These are phyloP conservation scores for Prunus salicina DNA, from an alignment of 306 rosid species.

Conservation along the genomic window DNA sequence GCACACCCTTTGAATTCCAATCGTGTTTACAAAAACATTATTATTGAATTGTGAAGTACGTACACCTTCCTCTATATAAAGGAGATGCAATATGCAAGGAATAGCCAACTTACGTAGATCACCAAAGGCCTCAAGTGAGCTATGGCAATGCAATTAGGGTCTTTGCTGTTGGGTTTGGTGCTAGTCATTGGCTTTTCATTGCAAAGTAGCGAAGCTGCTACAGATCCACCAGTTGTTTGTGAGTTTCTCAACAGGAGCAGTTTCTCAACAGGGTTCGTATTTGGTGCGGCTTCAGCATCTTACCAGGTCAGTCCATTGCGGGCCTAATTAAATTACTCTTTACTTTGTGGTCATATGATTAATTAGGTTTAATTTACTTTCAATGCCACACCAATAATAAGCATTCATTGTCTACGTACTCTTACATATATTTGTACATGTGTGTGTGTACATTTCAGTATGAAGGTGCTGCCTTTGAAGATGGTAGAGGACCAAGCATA, in stretches of 20 bases:
- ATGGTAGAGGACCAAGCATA: constrained; percentile 40
- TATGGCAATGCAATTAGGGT: constrained; percentile 3
- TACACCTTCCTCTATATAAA: constrained; percentile 1
- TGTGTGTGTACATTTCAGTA: constrained; percentile 7
- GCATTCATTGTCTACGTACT: no score
- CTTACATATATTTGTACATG: not conserved
- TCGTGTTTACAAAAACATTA: no score
- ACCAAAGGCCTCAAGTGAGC: not conserved
- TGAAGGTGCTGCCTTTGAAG: constrained; percentile 40
- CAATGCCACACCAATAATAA: not conserved
- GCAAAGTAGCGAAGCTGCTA: not conserved
- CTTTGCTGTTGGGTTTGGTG: not conserved
- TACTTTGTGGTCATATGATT: not conserved
- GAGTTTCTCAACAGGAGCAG: constrained; percentile 35
- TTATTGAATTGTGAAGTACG: no score
- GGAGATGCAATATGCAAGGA: not conserved
- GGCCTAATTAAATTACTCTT: not conserved
- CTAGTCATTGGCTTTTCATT: not conserved
- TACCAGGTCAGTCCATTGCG: constrained; percentile 28
- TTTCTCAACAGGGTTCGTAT: constrained; percentile 40
- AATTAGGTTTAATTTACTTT: not conserved
- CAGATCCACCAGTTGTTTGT: not conserved
- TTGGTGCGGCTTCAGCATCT: constrained; percentile 46
- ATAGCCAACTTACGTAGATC: not conserved
- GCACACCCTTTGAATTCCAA: no score